A percentile compares a stretch with the other conserved stretches of the same genome.
Evolutionary conservation across 441 rosid species (phyloP).

Genomic region (Cnidoscolus chayamansa): DNA sequence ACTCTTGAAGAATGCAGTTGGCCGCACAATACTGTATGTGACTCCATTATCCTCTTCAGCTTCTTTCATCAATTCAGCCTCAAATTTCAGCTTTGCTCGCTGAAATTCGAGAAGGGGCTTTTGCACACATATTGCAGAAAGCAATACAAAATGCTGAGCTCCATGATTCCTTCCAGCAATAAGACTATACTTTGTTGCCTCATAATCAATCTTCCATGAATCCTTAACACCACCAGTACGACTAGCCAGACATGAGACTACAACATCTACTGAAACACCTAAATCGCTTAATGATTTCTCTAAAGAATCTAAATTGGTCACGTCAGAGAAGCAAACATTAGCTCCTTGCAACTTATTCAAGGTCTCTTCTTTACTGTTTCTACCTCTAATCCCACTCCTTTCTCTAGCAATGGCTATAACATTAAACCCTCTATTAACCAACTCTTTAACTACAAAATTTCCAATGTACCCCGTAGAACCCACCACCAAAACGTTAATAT

Average conservation of each 20-base stretch:
- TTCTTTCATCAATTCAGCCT: slow-evolving; percentile 59
- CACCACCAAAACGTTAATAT: slow-evolving; percentile 64
- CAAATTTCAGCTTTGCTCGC: slow-evolving; percentile 70
- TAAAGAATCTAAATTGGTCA: slow-evolving; percentile 49
- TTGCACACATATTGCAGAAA: slow-evolving; percentile 86
- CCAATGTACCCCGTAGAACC: slow-evolving; percentile 95
- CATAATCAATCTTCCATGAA: slow-evolving; percentile 90
- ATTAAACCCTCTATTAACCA: slow-evolving; percentile 73
- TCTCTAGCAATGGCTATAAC: slow-evolving; percentile 78
- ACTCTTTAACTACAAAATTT: slow-evolving; percentile 71
- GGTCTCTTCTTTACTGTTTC: slow-evolving; percentile 57
- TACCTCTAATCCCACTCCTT: slow-evolving; percentile 70
- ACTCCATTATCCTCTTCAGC: slow-evolving; percentile 39
- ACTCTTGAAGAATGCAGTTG: slow-evolving; percentile 91
- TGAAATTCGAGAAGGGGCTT: slow-evolving; percentile 80
- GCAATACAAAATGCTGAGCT: slow-evolving; percentile 72
- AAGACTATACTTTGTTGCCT: slow-evolving; percentile 83
- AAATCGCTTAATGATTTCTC: slow-evolving; percentile 47
- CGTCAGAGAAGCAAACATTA: slow-evolving; percentile 79
- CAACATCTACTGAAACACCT: slow-evolving; percentile 61
- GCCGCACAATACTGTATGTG: slow-evolving; percentile 77
- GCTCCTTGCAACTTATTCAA: slow-evolving; percentile 56
- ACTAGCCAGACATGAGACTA: slow-evolving; percentile 89
- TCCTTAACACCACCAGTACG: slow-evolving; percentile 81
- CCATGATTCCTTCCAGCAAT: slow-evolving; percentile 69